Base-by-base conservation (phyloP, 495 filamentous ascomycete species). In the Hypomontagnella monticulosa region DNA sequence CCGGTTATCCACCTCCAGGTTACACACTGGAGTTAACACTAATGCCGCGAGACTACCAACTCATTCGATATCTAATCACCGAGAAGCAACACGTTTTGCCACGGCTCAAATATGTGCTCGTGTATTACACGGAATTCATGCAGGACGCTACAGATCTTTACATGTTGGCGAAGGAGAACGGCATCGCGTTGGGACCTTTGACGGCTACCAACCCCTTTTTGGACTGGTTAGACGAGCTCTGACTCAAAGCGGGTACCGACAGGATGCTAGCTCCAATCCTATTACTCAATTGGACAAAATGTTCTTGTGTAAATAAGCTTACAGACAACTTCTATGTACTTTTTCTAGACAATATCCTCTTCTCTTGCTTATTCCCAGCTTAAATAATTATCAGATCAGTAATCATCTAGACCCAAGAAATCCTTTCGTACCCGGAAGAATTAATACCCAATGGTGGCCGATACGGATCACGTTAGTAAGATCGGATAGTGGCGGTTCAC, bases 161-260 rank as follows among this genome's bases (percentile, higher is more conserved):
- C 34, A 33, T 34, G 49, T 40, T 53, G 12, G 16, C 38, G 4
- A 67, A 67, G 54, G 58, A 63, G 23, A 42, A 67, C 18, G 65
- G 58, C 0, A 36, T 44, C n/a, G 61, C 47, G 23, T n/a, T 57
- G 6, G 42, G 58, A 1, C 58, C 53, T n/a, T 19, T 63, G 30
- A 16, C 53, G 4, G 43, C 44, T 33, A 57, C 64, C 9, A 67
- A 57, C 16, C 65, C 58, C 14, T 40, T 67, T 19, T n/a, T 67
- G 4, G 58, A 67, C 30, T 67, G 65, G 65, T 27, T 67, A 34
- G 65, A 67, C 8, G 58, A 63, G 18, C 41, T 67, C 15, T 67
- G 52, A 57, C 27, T 1, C 3, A 27, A 6, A 27, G 23, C 23
- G 23, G 23, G 23, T 27, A 27, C 8, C 34, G 44, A 7, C 15